These are phyloP conservation scores for Apiospora sp. DNA, from an alignment of 2,329 filamentous ascomycete species.

Conservation along the genomic window DNA sequence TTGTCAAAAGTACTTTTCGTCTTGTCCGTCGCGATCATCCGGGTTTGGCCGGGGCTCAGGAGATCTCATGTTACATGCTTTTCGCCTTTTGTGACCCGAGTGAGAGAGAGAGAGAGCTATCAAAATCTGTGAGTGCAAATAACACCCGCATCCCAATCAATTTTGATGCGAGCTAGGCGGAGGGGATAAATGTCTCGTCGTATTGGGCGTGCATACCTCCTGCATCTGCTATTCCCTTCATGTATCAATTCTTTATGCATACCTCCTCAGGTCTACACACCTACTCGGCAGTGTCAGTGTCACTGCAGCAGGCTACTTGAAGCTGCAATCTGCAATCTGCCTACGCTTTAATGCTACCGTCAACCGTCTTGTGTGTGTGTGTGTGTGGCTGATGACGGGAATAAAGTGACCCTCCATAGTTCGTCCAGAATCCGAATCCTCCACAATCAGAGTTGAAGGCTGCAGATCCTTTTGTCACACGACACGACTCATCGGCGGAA, in stretches of 20 bases:
- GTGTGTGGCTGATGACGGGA: constrained; percentile 6
- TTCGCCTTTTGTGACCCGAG: not conserved
- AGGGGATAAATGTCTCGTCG: constrained; percentile 1
- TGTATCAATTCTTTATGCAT: not conserved
- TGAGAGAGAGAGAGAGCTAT: not conserved
- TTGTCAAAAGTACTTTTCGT: not conserved
- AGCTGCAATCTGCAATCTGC: constrained; percentile 6
- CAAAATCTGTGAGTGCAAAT: not conserved
- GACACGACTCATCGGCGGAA: constrained; percentile 18
- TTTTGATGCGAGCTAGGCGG: not conserved
- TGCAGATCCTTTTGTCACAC: constrained; percentile 20
- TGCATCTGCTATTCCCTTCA: not conserved
- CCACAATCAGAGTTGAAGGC: constrained; percentile 15
- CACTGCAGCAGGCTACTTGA: not conserved
- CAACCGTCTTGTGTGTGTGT: not conserved
- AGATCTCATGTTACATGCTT: constrained; percentile 4
- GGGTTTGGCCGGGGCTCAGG: not conserved
- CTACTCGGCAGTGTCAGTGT: not conserved
- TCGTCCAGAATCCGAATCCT: constrained; percentile 15
- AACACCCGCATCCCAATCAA: not conserved
- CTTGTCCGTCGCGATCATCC: not conserved
- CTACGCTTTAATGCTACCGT: not conserved
- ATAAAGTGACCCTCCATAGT: constrained; percentile 8
- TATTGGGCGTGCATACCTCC: constrained; percentile 1
- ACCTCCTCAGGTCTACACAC: not conserved